Percentiles rank a stretch among this genome's conserved stretches.
Evolutionary conservation across 805 yeast genomes (phyloP).

Genomic region (Metschnikowia henanensis): DNA sequence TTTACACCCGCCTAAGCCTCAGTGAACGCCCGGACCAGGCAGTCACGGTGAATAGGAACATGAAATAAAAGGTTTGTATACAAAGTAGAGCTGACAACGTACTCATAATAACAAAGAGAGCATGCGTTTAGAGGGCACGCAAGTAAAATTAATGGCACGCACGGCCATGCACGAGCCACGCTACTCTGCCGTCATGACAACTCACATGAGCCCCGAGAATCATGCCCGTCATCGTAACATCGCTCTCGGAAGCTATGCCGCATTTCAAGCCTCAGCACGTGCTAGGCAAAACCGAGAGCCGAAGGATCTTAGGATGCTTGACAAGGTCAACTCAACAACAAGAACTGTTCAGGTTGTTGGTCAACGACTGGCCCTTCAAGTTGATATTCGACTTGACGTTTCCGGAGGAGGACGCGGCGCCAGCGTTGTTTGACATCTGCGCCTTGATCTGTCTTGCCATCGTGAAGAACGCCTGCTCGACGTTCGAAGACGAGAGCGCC

Average conservation of each 20-base stretch:
- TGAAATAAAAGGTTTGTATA: background rate
- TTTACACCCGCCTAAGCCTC: no score
- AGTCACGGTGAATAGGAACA: background rate
- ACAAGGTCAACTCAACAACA: constrained; percentile 32
- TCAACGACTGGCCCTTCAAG: constrained; percentile 64
- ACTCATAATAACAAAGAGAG: constrained; percentile 1
- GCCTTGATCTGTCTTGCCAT: constrained; percentile 99
- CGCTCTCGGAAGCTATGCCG: no score
- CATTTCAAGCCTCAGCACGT: background rate
- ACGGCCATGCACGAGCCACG: no score
- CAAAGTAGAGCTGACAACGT: constrained; percentile 2
- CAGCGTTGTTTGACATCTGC: constrained; percentile 74
- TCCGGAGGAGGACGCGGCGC: constrained; percentile 29
- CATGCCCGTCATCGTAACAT: no score
- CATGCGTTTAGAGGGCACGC: no score
- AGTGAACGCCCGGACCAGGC: background rate
- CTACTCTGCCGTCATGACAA: no score
- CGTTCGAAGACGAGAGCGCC: constrained; percentile 93
- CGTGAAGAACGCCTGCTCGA: constrained; percentile 96
- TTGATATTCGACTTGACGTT: constrained; percentile 66
- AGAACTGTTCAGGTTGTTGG: constrained; percentile 37
- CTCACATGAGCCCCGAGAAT: no score
- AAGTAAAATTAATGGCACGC: no score
- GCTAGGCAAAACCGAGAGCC: no score
- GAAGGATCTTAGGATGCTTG: background rate